Conservation (phyloP, 768 basidiomycete genomes). For the Saitozyma sp. region DNA sequence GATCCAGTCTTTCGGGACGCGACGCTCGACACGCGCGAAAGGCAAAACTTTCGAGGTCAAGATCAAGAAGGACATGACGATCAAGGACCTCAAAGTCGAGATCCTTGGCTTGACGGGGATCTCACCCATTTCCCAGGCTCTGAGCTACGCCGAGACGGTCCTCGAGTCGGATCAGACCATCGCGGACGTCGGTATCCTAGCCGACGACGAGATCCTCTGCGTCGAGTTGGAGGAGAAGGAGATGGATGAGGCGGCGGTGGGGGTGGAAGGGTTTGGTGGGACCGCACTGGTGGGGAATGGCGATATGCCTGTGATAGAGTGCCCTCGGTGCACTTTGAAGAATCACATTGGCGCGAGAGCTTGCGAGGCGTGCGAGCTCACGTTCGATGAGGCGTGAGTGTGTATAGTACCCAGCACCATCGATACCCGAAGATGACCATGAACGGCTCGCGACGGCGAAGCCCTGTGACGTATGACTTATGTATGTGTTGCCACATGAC, state of each 20-base stretch:
- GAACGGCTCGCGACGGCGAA: too few relatives aligned
- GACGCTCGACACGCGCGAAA: slow-evolving; percentile 7
- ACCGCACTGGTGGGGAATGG: slow-evolving; percentile 14
- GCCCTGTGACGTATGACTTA: too few relatives aligned
- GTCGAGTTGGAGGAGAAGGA: slow-evolving; percentile 22
- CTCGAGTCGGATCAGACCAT: slow-evolving; percentile 26
- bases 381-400: neutral
- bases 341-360: neutral
- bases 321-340: slow-evolving; percentile 13
- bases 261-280: slow-evolving; percentile 14
- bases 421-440: too few relatives aligned
- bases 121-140: slow-evolving; percentile 32
- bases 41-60: slow-evolving; percentile 8
- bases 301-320: neutral
- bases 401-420: neutral
- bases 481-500: too few relatives aligned
- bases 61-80: slow-evolving; percentile 15
- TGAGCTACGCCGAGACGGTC: slow-evolving; percentile 17
- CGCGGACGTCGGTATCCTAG: slow-evolving; percentile 18
- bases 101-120: slow-evolving; percentile 15
- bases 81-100: slow-evolving; percentile 31
- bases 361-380: slow-evolving; percentile 10
- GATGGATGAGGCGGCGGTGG: neutral
- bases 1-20: neutral
- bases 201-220: slow-evolving; percentile 16